Base-by-base conservation (phyloP, 805 yeast species). In the Metschnikowia colocasiae region DNA sequence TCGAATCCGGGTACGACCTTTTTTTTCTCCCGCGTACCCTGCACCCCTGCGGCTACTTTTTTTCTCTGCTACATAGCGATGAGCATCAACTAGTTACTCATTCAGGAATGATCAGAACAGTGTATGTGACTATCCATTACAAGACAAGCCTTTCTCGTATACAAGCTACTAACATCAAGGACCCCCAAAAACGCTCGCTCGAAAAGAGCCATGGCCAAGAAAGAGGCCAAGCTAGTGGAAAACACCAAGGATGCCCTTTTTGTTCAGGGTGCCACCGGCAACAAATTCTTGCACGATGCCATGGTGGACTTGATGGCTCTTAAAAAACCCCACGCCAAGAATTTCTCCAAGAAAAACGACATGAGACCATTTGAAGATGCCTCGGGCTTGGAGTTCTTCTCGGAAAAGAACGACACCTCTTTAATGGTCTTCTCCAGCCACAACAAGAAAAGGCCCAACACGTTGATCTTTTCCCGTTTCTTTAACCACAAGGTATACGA, bases 171-270 rank as follows among this genome's bases (percentile, higher is more conserved):
- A 53, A 50, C 55, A 5, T 7, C 51, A 68, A 73, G 84, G 38
- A 85, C 89, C 57, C 98, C 99, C 31, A 91, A 90, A 72, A 94
- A 85, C 62, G 96, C 96, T 46, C 89, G 98, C 62, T 81, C 97
- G 47, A 94, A 94, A 73, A 82, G 99, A 68, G 98, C 96, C 6
- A 64, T 91, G 54, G 96, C 90, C 53, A 85, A 86, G 60, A 85
- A 82, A 59, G 96, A 90, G 59, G 81, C 97, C 45, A 92, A 90
- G 69, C 67, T 89, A 40, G 85, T 85, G 7, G 99, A 94, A 66
- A 91, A 94, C 67, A 82, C 85, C 52, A 94, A 94, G 68, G 79
- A 82, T 46, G 97, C 97, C 0, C 76, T 94, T 48, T 94, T 94
- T 60, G 82, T 94, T 37, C 96, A 97, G 16, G 99, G 98, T 13